Evolutionary conservation across 2,329 filamentous ascomycete genomes (phyloP).

Genomic region (Ascochyta fabae): DNA sequence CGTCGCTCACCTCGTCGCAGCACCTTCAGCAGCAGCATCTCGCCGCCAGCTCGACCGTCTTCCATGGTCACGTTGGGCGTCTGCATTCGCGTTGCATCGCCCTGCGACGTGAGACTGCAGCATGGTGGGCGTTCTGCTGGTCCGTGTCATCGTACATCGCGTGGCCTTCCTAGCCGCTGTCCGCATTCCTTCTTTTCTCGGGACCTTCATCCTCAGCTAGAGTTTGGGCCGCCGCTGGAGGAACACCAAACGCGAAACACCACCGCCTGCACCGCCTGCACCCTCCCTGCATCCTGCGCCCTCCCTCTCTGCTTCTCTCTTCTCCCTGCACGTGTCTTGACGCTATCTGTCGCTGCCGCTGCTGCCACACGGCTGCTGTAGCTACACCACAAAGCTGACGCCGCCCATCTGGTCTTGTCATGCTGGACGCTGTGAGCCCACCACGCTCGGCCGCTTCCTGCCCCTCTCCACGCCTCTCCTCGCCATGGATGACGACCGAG

Average conservation of each 20-base stretch:
- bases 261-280: background rate
- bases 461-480: slow-evolving; percentile 9
- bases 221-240: slow-evolving; percentile 4
- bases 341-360: background rate
- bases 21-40: background rate
- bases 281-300: background rate
- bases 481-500: slow-evolving; percentile 2
- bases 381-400: background rate
- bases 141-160: slow-evolving; percentile 17
- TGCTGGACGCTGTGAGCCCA: slow-evolving; percentile 6
- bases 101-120: slow-evolving; percentile 6
- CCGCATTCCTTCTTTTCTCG: slow-evolving; percentile 13
- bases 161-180: slow-evolving; percentile 13
- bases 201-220: slow-evolving; percentile 12
- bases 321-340: background rate
- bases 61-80: background rate
- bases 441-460: slow-evolving; percentile 8
- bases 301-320: background rate
- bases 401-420: slow-evolving; percentile 2
- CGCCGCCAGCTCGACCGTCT: background rate
- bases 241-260: slow-evolving; percentile 7
- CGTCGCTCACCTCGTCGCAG: background rate
- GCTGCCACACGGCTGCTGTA: background rate
- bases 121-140: slow-evolving; percentile 11
- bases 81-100: background rate